These are phyloP conservation scores for Neonothopanus nambi DNA, from an alignment of 1,284 basidiomycete genomes.

Conservation along the genomic window DNA sequence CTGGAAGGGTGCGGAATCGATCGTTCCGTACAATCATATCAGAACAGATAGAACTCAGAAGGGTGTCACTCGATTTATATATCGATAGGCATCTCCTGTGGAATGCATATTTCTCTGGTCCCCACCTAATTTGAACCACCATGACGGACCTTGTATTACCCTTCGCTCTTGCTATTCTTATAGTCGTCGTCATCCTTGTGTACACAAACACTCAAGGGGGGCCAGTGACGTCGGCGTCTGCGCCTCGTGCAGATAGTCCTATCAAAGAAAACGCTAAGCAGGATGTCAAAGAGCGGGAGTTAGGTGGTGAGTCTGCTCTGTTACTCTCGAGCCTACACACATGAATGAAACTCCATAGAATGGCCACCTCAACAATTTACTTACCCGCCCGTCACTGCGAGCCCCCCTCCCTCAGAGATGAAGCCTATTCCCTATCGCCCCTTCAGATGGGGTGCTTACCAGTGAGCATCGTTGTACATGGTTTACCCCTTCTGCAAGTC, in stretches of 20 bases:
- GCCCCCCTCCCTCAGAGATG: constrained; percentile 38
- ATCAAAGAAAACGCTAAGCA: background rate
- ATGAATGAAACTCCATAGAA: constrained; percentile 30
- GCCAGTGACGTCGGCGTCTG: background rate
- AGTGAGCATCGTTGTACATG: constrained; percentile 41
- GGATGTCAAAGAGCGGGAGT: constrained; percentile 10
- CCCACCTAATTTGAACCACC: too few species aligned
- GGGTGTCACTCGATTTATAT: too few species aligned
- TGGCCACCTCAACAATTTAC: constrained; percentile 50
- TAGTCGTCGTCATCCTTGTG: background rate
- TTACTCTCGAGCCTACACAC: background rate
- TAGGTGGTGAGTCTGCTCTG: constrained; percentile 10
- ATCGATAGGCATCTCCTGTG: too few species aligned
- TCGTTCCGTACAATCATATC: too few species aligned
- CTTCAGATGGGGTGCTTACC: constrained; percentile 62
- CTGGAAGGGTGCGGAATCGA: too few species aligned
- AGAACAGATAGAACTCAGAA: too few species aligned
- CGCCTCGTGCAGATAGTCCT: background rate
- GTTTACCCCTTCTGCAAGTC: background rate
- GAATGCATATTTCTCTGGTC: too few species aligned
- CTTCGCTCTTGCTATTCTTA: too few species aligned
- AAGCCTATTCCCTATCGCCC: constrained; percentile 64
- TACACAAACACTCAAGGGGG: background rate
- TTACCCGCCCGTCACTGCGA: constrained; percentile 52
- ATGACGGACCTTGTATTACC: too few species aligned